Conservation (phyloP, 2,329 filamentous ascomycete species). For the Boeremia exigua region DNA sequence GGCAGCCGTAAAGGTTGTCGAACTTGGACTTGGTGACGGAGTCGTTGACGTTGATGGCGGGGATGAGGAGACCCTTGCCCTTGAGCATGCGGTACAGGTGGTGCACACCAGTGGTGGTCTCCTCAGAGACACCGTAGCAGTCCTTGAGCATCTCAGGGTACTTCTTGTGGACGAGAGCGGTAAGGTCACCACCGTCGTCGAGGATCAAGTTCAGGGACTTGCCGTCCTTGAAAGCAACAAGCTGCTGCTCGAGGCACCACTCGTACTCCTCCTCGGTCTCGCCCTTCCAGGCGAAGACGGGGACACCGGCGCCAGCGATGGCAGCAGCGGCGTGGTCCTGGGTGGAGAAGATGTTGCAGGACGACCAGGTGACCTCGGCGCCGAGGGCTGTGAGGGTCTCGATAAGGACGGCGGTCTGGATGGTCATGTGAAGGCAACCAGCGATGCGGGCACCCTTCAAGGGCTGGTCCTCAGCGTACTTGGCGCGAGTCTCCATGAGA, state of each 20-base stretch:
- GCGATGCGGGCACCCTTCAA: constrained; percentile 94
- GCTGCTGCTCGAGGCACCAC: constrained; percentile 99
- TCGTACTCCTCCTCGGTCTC: constrained; percentile 99
- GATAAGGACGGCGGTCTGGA: constrained; percentile 99
- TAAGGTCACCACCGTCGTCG: constrained; percentile 97
- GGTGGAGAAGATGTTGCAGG: constrained; percentile 99
- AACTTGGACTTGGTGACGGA: constrained; percentile 99
- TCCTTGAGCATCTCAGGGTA: constrained; percentile 98
- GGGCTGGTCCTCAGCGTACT: constrained; percentile 93
- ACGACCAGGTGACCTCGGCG: constrained; percentile 98
- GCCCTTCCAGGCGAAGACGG: constrained; percentile 84
- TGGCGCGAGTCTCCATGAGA: constrained; percentile 91
- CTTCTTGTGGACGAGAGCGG: constrained; percentile 94
- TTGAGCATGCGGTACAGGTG: constrained; percentile 98
- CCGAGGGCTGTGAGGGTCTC: constrained; percentile 94
- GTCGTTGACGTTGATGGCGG: constrained; percentile 99
- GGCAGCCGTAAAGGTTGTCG: constrained; percentile 99
- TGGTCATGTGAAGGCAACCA: constrained; percentile 99
- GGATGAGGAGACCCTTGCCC: constrained; percentile 78
- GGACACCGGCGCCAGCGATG: constrained; percentile 91
- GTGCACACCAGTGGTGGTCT: constrained; percentile 99
- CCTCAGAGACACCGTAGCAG: constrained; percentile 98
- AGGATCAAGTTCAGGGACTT: constrained; percentile 98
- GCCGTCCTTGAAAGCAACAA: constrained; percentile 93
- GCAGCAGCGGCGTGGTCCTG: constrained; percentile 98